Percentiles rank a stretch among this genome's conserved stretches.
Evolutionary conservation across 106 monocot species (phyloP).

Genomic region (Dactylorhiza incarnata): DNA sequence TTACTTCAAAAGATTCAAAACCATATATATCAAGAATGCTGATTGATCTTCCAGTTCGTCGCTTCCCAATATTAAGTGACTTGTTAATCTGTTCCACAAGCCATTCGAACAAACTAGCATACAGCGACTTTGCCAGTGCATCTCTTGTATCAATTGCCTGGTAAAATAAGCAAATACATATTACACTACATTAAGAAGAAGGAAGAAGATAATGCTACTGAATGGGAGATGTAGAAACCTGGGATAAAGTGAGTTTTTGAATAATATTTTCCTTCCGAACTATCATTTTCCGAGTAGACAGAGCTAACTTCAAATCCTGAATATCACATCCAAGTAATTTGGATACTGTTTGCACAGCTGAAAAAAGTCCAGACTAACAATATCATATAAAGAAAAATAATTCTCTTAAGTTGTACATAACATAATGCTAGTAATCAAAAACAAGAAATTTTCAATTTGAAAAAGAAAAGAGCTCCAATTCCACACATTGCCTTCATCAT

Average conservation of each 20-base stretch:
- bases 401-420: background rate
- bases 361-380: constrained; percentile 8
- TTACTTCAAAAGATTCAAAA: constrained; percentile 96
- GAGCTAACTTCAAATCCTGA: constrained; percentile 54
- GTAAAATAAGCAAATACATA: constrained; percentile 12
- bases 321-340: constrained; percentile 69
- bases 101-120: constrained; percentile 92
- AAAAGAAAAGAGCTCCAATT: background rate
- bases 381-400: background rate
- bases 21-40: constrained; percentile 99
- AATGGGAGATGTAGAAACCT: constrained; percentile 36
- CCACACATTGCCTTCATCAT: background rate
- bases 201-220: background rate
- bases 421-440: background rate
- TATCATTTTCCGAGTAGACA: constrained; percentile 89
- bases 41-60: constrained; percentile 82
- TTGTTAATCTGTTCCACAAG: constrained; percentile 93
- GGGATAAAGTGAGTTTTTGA: constrained; percentile 87
- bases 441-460: background rate
- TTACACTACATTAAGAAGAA: background rate
- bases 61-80: constrained; percentile 76
- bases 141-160: constrained; percentile 94
- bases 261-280: constrained; percentile 76
- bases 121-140: constrained; percentile 88
- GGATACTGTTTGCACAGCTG: constrained; percentile 74